These are phyloP conservation scores for Candida freyschussii DNA, from an alignment of 1,139 yeast species.

Conservation along the genomic window DNA sequence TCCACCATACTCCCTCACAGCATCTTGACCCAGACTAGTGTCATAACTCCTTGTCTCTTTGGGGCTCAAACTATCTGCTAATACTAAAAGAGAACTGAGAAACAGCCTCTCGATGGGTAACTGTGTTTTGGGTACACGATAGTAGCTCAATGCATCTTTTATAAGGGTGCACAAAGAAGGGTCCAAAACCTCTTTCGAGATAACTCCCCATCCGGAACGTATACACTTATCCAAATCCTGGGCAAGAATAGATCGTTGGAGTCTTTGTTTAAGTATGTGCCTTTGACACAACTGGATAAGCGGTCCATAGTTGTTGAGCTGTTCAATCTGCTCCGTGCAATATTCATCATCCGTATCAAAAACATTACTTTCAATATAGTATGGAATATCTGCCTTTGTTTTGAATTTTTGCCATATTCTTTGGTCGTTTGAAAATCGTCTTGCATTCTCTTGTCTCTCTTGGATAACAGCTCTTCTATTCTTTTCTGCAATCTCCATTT, in stretches of 20 bases:
- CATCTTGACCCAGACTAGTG: constrained; percentile 10
- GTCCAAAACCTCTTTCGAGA: constrained; percentile 1
- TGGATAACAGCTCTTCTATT: constrained; percentile 9
- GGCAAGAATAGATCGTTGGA: no score
- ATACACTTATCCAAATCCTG: no score
- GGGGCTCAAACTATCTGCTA: constrained; percentile 9
- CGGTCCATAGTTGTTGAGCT: no score
- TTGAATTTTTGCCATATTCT: constrained; percentile 13
- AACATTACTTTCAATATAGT: background rate
- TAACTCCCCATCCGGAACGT: no score
- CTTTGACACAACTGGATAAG: no score
- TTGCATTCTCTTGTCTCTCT: constrained; percentile 13
- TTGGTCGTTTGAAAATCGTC: constrained; percentile 12
- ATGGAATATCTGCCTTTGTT: constrained; percentile 4
- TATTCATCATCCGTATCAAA: background rate
- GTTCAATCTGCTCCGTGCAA: background rate
- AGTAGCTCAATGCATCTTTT: background rate
- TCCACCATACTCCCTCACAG: constrained; percentile 6
- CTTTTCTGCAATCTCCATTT: constrained; percentile 6
- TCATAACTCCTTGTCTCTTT: constrained; percentile 6
- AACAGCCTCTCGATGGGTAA: constrained; percentile 7
- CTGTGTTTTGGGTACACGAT: constrained; percentile 1
- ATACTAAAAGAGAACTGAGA: constrained; percentile 7
- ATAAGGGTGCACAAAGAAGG: background rate
- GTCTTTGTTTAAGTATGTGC: no score